Conservation (phyloP, 345 rosid species). For the Durio zibethinus region DNA sequence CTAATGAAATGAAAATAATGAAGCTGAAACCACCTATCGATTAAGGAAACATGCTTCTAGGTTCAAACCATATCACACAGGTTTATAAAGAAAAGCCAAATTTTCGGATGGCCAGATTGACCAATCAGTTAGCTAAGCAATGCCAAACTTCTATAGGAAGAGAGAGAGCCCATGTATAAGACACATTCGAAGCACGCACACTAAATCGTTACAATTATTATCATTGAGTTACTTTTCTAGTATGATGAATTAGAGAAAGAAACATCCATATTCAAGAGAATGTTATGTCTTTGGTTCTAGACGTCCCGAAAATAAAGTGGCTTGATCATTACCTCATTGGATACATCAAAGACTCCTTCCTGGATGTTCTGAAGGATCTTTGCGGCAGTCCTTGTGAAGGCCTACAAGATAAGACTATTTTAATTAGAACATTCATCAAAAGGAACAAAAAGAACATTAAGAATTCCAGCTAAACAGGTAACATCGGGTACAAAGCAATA, state of each 20-base stretch:
- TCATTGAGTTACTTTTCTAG: background rate
- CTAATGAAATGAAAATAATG: background rate
- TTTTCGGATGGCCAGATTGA: background rate
- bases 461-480: background rate
- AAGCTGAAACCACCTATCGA: background rate
- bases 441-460: background rate
- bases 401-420: slow-evolving; percentile 37
- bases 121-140: background rate
- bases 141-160: background rate
- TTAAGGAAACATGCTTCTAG: background rate
- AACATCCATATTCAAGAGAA: background rate
- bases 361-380: slow-evolving; percentile 90
- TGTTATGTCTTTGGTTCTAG: background rate
- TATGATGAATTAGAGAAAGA: background rate
- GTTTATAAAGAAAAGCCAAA: background rate
- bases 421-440: background rate
- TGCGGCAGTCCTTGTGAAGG: slow-evolving; percentile 83
- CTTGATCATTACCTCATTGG: slow-evolving; percentile 61
- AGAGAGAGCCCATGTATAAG: background rate
- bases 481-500: background rate
- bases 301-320: background rate
- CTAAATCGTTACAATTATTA: background rate
- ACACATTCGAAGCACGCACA: background rate
- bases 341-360: slow-evolving; percentile 81
- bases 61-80: background rate